Conservation (phyloP, 768 basidiomycete species). For the Calvatia gigantea region DNA sequence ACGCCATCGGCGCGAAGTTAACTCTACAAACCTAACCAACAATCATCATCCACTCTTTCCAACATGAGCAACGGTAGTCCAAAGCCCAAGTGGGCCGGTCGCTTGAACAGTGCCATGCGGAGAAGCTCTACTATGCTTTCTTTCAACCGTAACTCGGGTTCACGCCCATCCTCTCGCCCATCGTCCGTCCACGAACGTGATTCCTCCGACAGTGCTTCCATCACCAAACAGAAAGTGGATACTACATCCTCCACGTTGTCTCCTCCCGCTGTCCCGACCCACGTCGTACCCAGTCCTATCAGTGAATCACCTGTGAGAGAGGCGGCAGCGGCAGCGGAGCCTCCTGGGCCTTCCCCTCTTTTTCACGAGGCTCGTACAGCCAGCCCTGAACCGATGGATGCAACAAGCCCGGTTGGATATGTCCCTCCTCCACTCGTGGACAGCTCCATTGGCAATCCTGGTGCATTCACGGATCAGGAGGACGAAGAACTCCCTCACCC, state of each 20-base stretch:
- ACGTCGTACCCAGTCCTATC: slow-evolving; percentile 54
- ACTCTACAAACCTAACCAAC: slow-evolving; percentile 2
- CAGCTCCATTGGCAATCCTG: slow-evolving; percentile 39
- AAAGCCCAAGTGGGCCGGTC: slow-evolving; percentile 48
- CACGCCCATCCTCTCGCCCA: slow-evolving; percentile 17
- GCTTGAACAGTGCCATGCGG: slow-evolving; percentile 58
- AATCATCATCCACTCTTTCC: neutral
- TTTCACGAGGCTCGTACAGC: slow-evolving; percentile 25
- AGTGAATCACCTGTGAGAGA: slow-evolving; percentile 66
- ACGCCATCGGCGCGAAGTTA: slow-evolving; percentile 11
- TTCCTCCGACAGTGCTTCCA: slow-evolving; percentile 19
- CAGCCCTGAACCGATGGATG: slow-evolving; percentile 12
- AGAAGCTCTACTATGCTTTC: slow-evolving; percentile 57
- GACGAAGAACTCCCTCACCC: slow-evolving; percentile 37
- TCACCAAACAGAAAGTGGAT: slow-evolving; percentile 24
- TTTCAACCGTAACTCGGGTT: slow-evolving; percentile 34
- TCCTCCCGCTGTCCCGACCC: slow-evolving; percentile 17
- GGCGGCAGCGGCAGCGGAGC: slow-evolving; percentile 36
- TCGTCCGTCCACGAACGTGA: slow-evolving; percentile 21
- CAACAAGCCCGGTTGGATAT: slow-evolving; percentile 27
- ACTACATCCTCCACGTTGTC: slow-evolving; percentile 19
- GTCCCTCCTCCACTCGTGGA: slow-evolving; percentile 38
- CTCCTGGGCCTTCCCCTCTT: slow-evolving; percentile 42
- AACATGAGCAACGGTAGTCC: slow-evolving; percentile 25
- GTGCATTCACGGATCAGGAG: slow-evolving; percentile 50